Conservation (phyloP, 495 filamentous ascomycete genomes). For the Xylaria grammica region DNA sequence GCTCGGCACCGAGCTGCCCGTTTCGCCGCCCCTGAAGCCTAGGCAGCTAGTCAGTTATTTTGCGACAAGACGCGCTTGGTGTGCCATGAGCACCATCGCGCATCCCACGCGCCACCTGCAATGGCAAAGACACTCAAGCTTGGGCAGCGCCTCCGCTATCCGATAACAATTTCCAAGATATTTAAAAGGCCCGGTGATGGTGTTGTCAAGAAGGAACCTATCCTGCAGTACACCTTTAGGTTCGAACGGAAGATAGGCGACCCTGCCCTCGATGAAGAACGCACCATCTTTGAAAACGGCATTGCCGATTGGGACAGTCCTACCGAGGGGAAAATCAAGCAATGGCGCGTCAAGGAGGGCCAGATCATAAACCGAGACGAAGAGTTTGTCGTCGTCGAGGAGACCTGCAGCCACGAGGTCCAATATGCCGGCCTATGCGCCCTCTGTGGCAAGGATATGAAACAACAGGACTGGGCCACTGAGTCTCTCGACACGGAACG, state of each 20-base stretch:
- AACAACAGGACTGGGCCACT: conserved; percentile 60
- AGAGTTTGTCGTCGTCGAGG: conserved; percentile 78
- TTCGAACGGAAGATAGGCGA: conserved; percentile 76
- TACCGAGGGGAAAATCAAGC: conserved; percentile 73
- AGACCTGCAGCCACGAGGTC: conserved; percentile 87
- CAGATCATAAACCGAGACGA: conserved; percentile 64
- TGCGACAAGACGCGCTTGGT: conserved; percentile 20
- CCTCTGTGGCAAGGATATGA: conserved; percentile 97
- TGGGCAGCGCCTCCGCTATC: conserved; percentile 77
- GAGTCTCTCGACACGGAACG: conserved; percentile 68
- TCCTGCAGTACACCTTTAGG: conserved; percentile 84
- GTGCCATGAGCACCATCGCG: conserved; percentile 30
- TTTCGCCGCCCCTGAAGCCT: conserved; percentile 8
- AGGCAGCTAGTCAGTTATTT: not conserved
- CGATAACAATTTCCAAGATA: conserved; percentile 90
- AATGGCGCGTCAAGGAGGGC: conserved; percentile 78
- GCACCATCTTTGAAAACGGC: conserved; percentile 62
- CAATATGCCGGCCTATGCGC: conserved; percentile 91
- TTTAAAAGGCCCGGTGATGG: conserved; percentile 75
- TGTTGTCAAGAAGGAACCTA: conserved; percentile 72
- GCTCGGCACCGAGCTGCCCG: not conserved
- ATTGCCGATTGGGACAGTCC: conserved; percentile 80
- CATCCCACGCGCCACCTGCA: conserved; percentile 22
- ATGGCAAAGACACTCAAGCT: conserved; percentile 51
- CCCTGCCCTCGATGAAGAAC: conserved; percentile 67